Base-by-base conservation (phyloP, 1,284 basidiomycete genomes). In the Malassezia dermatis region DNA sequence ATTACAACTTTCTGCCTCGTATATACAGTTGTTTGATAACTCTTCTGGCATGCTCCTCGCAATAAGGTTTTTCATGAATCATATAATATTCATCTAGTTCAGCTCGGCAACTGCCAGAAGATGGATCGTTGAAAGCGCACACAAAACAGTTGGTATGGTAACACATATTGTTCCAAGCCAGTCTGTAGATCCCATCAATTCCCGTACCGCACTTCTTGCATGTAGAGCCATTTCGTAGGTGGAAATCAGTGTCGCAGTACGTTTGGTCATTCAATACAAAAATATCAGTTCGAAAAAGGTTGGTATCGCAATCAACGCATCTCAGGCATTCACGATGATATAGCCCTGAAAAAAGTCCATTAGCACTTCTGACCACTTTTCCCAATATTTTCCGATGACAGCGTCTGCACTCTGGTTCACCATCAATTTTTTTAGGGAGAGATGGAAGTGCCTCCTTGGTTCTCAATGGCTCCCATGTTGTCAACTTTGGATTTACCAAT, bases 281-380 rank as follows among this genome's bases (percentile, higher is more conserved):
- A 24, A 56, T 51, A 12, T 34, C 28, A n/a, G 40, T 43, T 10
- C 27, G 11, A 13, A 39, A 34, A 15, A 56, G 28, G 8, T 37
- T 44, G 23, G 11, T 23, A 21, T 37, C 8, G 35, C 54, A 56
- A 5, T 21, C 27, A 3, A 30, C 19, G 40, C 54, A 56, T 10
- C 37, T 15, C 27, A 56, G 39, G 32, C 54, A 56, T 13, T 51
- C 48, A 13, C 30, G 47, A 42, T 56, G 54, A 28, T 51, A 56
- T 8, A 45, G 17, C 4, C 54, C 54, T 8, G 31, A 27, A 10
- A 56, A 42, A 13, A 44, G 19, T 2, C 37, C 43, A 35, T 51
- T 37, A 11, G 19, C 28, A 21, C 54, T 30, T 15, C 48, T 42
- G 5, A 56, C 24, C 26, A 21, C n/a, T 37, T n/a, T n/a, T 2